phyloP scores from a whole-genome alignment of 495 filamentous ascomycete species.

The Diplogelasinospora grovesii region DNA sequence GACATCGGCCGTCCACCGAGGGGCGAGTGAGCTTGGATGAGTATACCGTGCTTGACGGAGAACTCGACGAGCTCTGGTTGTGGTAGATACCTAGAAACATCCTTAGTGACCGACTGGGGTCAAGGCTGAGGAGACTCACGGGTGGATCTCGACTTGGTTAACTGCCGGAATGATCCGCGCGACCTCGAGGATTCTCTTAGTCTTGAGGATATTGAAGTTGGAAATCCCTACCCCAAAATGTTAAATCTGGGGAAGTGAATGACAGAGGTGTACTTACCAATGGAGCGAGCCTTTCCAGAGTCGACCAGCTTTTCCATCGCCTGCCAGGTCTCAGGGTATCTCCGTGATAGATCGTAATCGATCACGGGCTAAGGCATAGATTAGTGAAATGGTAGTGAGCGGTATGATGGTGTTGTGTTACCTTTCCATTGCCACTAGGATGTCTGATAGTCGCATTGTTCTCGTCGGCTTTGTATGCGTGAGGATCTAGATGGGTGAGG shows the following conservation, averaged over 20 bases:
- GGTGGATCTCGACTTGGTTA: conserved; percentile 38
- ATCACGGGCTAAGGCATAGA: conserved; percentile 13
- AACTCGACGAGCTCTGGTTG: conserved; percentile 42
- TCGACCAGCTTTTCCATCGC: conserved; percentile 30
- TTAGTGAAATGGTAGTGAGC: neutral
- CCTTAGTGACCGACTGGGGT: neutral
- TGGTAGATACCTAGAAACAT: conserved; percentile 26
- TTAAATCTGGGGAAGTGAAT: neutral
- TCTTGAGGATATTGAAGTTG: conserved; percentile 34
- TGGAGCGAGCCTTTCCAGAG: conserved; percentile 24
- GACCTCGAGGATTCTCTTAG: conserved; percentile 22
- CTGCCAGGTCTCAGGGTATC: conserved; percentile 30
- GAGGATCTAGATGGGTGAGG: conserved; percentile 14
- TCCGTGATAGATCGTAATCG: conserved; percentile 25
- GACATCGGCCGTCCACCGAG: conserved; percentile 38
- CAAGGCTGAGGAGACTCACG: conserved; percentile 13
- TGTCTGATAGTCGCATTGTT: conserved; percentile 24
- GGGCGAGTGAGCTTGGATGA: conserved; percentile 62
- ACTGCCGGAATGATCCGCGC: conserved; percentile 26
- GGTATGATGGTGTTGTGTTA: neutral
- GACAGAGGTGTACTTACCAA: conserved; percentile 18
- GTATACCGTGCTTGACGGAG: conserved; percentile 49
- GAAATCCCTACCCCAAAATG: conserved; percentile 19
- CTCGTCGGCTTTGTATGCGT: conserved; percentile 27
- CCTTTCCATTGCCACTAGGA: conserved; percentile 31